These are phyloP conservation scores for Lipomyces mesembrius DNA, from an alignment of 805 yeast species.

Conservation along the genomic window DNA sequence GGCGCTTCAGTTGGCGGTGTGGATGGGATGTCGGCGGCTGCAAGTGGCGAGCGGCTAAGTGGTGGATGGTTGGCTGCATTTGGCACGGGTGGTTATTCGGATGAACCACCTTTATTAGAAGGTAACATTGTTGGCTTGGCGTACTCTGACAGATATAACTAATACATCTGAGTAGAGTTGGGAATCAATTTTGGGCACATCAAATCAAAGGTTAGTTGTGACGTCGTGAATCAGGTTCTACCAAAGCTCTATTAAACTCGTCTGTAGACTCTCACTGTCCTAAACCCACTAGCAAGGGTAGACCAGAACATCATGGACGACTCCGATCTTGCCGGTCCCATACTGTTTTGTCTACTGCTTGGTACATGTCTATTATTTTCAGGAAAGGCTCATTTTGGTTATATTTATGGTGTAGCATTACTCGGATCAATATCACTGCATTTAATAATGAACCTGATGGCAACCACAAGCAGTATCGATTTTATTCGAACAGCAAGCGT, in stretches of 20 bases:
- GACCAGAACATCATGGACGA: constrained; percentile 81
- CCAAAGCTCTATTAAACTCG: no score
- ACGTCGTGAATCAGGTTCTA: not conserved
- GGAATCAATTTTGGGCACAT: constrained; percentile 93
- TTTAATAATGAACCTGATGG: constrained; percentile 84
- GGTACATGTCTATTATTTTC: constrained; percentile 79
- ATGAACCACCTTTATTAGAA: constrained; percentile 91
- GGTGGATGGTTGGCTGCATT: constrained; percentile 88
- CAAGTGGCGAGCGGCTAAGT: constrained; percentile 54
- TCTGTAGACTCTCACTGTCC: constrained; percentile 26
- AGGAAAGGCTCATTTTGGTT: constrained; percentile 96
- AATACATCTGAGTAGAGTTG: constrained; percentile 54
- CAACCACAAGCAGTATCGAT: constrained; percentile 52
- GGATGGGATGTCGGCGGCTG: constrained; percentile 47
- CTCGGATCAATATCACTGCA: constrained; percentile 88
- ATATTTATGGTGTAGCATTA: constrained; percentile 93
- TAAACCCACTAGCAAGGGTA: constrained; percentile 72
- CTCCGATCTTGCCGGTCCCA: constrained; percentile 93
- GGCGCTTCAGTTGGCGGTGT: constrained; percentile 41
- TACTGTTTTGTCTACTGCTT: constrained; percentile 82
- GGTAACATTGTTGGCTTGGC: constrained; percentile 32
- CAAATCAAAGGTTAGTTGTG: constrained; percentile 55
- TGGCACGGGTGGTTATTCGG: constrained; percentile 89
- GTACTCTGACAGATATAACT: not conserved
- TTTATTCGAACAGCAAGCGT: constrained; percentile 81